phyloP scores from a whole-genome alignment of 352 stramenopile genomes.

The Globisporangium viniferum region DNA sequence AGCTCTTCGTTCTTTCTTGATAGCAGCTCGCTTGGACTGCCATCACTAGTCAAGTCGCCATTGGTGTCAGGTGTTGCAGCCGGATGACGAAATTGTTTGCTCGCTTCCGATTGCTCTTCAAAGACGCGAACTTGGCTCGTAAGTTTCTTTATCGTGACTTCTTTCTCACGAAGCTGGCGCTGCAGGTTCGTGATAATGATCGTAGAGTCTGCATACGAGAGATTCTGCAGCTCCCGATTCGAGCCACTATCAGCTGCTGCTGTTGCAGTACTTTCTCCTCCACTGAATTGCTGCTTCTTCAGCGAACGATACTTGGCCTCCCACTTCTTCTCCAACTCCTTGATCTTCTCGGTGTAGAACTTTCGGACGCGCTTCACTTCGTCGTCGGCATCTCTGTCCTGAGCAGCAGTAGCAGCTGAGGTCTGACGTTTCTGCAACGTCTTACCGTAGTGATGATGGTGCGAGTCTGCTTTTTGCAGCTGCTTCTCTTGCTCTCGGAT shows the following conservation, averaged over 20 bases:
- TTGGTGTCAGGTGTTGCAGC: neutral
- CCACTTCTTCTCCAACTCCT: constrained; percentile 75
- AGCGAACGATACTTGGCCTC: constrained; percentile 58
- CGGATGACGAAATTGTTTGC: neutral
- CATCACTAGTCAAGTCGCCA: neutral
- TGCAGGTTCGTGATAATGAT: constrained; percentile 41
- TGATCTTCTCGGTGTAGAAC: constrained; percentile 79
- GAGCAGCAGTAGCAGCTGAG: neutral
- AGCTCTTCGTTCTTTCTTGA: constrained; percentile 12
- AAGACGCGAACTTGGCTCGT: neutral
- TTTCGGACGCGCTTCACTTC: constrained; percentile 51
- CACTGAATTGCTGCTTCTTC: constrained; percentile 44
- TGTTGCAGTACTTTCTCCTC: neutral
- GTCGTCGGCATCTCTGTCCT: constrained; percentile 23
- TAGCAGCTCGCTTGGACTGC: neutral
- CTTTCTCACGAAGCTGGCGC: constrained; percentile 20
- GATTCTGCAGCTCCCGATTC: constrained; percentile 14
- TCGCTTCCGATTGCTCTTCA: neutral
- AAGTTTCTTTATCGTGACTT: constrained; percentile 13
- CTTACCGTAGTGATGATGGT: neutral
- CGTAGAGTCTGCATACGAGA: constrained; percentile 34
- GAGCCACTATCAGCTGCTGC: neutral
- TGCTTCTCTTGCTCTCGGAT: constrained; percentile 52
- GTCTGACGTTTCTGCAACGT: constrained; percentile 10
- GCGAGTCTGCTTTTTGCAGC: constrained; percentile 11